phyloP scores from a whole-genome alignment of 306 rosid species.

The Quercus glauca region DNA sequence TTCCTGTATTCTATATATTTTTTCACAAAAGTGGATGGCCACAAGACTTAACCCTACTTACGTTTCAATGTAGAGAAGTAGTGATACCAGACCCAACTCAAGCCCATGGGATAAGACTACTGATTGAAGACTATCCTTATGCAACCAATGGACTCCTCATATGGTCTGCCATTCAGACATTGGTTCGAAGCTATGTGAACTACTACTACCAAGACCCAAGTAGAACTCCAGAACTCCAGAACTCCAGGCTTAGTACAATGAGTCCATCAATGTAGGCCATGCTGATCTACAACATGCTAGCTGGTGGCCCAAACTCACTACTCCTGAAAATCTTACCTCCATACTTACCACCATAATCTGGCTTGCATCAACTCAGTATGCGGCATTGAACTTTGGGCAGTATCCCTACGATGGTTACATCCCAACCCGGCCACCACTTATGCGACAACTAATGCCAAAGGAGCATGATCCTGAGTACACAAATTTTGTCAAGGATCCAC shows the following conservation, averaged over 20 bases:
- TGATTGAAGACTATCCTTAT: conserved; percentile 46
- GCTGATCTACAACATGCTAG: conserved; percentile 33
- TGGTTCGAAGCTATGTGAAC: conserved; percentile 38
- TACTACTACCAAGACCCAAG: conserved; percentile 27
- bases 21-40: neutral
- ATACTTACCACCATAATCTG: conserved; percentile 28
- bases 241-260: conserved; percentile 40
- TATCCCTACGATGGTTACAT: conserved; percentile 31
- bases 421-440: conserved; percentile 27
- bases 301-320: conserved; percentile 47
- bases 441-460: conserved; percentile 31
- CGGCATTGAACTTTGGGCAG: conserved; percentile 43
- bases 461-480: conserved; percentile 25
- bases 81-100: conserved; percentile 32
- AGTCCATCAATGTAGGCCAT: conserved; percentile 34
- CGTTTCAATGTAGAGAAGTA: conserved; percentile 24
- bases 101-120: conserved; percentile 27
- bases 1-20: neutral
- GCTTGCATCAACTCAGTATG: conserved; percentile 41
- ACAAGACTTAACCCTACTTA: neutral
- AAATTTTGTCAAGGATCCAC: conserved; percentile 21
- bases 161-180: conserved; percentile 38
- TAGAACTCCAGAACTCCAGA: too few relatives aligned
- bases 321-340: conserved; percentile 34
- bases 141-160: conserved; percentile 44